Evolutionary conservation across 176 grass and related monocot species (phyloP).

Genomic region (Oryza glumipatula): DNA sequence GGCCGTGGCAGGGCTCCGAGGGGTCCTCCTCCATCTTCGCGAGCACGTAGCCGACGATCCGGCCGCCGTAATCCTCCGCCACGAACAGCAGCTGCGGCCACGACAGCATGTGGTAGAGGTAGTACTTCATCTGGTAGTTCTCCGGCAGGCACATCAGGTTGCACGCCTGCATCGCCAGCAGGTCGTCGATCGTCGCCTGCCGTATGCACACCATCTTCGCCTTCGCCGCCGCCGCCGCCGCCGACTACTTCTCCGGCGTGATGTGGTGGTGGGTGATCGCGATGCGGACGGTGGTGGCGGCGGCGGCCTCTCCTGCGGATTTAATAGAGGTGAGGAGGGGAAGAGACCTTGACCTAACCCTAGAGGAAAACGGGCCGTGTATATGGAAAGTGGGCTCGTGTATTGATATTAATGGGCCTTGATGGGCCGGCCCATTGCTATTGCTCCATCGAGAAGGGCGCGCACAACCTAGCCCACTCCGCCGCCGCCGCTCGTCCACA

Average conservation of each 20-base stretch:
- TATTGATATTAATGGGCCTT: background rate
- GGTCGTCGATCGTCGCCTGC: conserved; percentile 88
- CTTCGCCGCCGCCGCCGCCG: too few species aligned
- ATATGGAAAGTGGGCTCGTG: background rate
- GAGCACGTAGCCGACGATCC: conserved; percentile 97
- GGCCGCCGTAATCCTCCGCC: conserved; percentile 90
- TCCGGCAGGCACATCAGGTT: conserved; percentile 98
- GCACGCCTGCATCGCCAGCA: conserved; percentile 98
- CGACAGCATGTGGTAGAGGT: conserved; percentile 95
- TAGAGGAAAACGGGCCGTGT: conserved; percentile 32
- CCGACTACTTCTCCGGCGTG: background rate
- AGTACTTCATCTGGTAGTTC: conserved; percentile 99
- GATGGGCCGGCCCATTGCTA: background rate
- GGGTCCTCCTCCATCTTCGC: conserved; percentile 99
- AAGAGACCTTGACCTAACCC: conserved; percentile 50
- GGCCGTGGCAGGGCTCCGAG: conserved; percentile 95
- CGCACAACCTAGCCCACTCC: background rate
- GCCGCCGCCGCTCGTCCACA: background rate
- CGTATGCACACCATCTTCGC: conserved; percentile 89
- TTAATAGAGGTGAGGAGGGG: conserved; percentile 31
- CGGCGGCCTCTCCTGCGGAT: conserved; percentile 16
- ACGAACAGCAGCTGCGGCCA: conserved; percentile 99
- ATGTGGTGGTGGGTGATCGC: background rate
- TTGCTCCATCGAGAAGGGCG: background rate
- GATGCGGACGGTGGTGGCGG: conserved; percentile 39